Evolutionary conservation across 1,139 yeast species (phyloP), one percentile per base, ranked within the genome.

Genomic region (Suhomyces coccinellae): DNA sequence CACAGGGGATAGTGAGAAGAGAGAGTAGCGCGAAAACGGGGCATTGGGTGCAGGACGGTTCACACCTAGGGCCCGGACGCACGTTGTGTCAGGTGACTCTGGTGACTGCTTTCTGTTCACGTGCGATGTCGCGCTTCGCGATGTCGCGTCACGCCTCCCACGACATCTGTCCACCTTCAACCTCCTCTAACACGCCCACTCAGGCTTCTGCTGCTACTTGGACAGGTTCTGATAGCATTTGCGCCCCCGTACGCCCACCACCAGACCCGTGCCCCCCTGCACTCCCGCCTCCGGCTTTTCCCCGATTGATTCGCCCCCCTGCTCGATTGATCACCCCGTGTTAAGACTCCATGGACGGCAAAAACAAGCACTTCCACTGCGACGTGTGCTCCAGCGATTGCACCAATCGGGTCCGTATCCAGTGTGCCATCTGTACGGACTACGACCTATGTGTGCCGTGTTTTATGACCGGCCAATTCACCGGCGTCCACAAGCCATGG

Each of bases 361-460:
- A 66, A 55, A 62, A 68, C 47, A 51, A 61, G 39, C 79, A 85
- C 58, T 90, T 83, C 66, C 97, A 91, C 63, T 93, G 99, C 68
- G 99, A 93, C 67, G 89, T 88, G 15, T 93, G 99, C 61, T 85
- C 97, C 22, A 78, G 96, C 4, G 99, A 93, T 63, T 88, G 97
- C 62, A 91, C 98, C 5, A 85, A 91, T 59, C 72, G 97, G 55
- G 95, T 93, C 45, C 77, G 98, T 50, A 83, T 93, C 42, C 78
- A 87, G 47, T 93, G 99, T 70, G 98, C 97, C 0, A 85, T 83
- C 37, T 93, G 99, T 66, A 76, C 83, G 4, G 98, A 93, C 63
- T 95, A 93, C 59, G 99, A 93, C 62, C 71, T 93, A 26, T 93
- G 99, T 71, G 98, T 95, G 8, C 96, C 96, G 6, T 93, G 99